Evolutionary conservation across 176 grass and related monocot species (phyloP), one percentile per base, ranked within the genome.

Genomic region (Oryza coarctata): DNA sequence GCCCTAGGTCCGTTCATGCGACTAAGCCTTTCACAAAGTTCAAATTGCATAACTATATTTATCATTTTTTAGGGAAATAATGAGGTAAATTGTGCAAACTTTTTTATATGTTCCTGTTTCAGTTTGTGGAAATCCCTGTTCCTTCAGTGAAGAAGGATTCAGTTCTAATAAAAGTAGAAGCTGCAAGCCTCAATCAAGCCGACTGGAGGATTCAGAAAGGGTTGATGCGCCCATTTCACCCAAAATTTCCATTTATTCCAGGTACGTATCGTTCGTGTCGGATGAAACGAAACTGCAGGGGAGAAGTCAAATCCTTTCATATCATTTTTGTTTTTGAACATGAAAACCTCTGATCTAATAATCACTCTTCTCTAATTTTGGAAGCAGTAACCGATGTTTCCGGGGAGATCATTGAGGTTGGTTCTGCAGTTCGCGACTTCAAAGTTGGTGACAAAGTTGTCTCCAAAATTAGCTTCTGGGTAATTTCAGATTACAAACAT

Each of bases 231-330:
- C 90, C 90, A 1, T 89, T 92, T 50, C 0, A 87, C 12, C 87
- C 87, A 52, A 92, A 77, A 52, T 87, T 92, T 49, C 90, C 87
- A 22, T 92, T 84, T 63, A 77, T 70, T 30, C 90, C 84, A 45
- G 86, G 90, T 92, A 89, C 0, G 49, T 43, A n/a, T n/a, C n/a
- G n/a, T n/a, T n/a, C n/a, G 32, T 33, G 32, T 33, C 32, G 4
- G 4, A 43, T 12, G 10, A 43, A 43, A 43, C 2, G 11, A 43
- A 43, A 12, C 10, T 12, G 40, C 40, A 12, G 2, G 1, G 40
- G 9, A 43, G 40, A 43, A 43, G 18, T 52, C 6, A 22, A 52
- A 52, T 22, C 1, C 3, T 45, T 43, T 13, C 49, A 28, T 3
- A 11, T n/a, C n/a, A n/a, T n/a, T n/a, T n/a, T n/a, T n/a, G n/a